Base-by-base conservation (phyloP, 306 rosid genomes). In the Lathyrus sativus region DNA sequence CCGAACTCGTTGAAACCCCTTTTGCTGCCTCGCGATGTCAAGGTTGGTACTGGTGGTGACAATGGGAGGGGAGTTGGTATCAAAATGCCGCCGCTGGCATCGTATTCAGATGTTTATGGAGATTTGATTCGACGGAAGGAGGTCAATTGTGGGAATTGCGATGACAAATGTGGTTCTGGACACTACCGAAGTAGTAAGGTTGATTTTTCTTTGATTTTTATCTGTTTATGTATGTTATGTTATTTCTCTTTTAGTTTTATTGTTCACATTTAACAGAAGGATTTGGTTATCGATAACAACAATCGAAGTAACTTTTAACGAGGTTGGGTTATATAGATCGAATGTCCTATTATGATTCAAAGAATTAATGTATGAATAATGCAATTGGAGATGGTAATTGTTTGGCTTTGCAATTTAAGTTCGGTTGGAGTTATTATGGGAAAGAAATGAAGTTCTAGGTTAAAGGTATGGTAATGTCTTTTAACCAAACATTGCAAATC, bases 1-100 rank as follows among this genome's bases (percentile, higher is more conserved):
- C 97, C 99, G 0, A 93, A 81, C 68, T 91, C 98, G 7, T 74
- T 83, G 65, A 93, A 87, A 51, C 97, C 95, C 0, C 76, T 90
- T 56, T 56, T 77, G 1, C 50, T 73, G 8, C 86, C 82, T 0
- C 83, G 81, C 9, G 24, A 8, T 4, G 31, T 56, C 4, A 81
- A 55, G 80, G 65, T 28, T n/a, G 74, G 50, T 38, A 72, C 33
- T 19, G 70, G 41, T 26, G 75, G 53, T 9, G 7, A 4, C 11
- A 62, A 22, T 73, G 71, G 54, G 1, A 70, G 51, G 67, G 85
- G 45, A 15, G 59, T 9, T 68, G 83, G 66, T 70, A 11, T 84
- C 22, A 81, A 74, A 17, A 79, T 84, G 80, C 86, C 96, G n/a
- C 83, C 88, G 0, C 54, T 93, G 78, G 82, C 96, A 4, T 90